These are phyloP conservation scores for Mortierella sp. DNA, from an alignment of 371 early-diverging fungal species.

Conservation along the genomic window DNA sequence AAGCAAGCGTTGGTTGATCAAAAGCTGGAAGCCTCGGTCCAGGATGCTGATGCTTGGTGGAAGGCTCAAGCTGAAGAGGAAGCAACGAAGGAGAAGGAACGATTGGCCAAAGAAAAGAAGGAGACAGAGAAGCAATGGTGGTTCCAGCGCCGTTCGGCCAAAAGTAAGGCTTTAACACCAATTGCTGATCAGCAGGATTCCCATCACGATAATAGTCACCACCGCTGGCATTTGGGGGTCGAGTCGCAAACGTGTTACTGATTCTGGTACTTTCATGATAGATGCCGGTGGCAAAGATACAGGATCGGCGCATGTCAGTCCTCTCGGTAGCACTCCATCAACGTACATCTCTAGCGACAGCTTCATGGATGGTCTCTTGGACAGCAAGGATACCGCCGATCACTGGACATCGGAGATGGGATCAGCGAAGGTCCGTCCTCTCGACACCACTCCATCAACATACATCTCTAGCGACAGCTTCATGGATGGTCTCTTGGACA, in stretches of 20 bases:
- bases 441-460: not conserved
- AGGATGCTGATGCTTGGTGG: slow-evolving; percentile 44
- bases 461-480: slow-evolving; percentile 18
- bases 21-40: slow-evolving; percentile 22
- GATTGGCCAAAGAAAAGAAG: not conserved
- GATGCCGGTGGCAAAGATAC: too few species aligned
- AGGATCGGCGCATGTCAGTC: too few species aligned
- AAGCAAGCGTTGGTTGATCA: slow-evolving; percentile 15
- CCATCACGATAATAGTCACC: slow-evolving; percentile 5
- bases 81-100: slow-evolving; percentile 7
- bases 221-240: slow-evolving; percentile 14
- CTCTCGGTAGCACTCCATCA: not conserved
- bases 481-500: slow-evolving; percentile 18
- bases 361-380: slow-evolving; percentile 18
- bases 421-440: not conserved
- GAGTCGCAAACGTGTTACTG: slow-evolving; percentile 11
- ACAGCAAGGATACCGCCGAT: slow-evolving; percentile 1
- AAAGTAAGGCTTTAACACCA: not conserved
- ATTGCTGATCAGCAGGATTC: not conserved
- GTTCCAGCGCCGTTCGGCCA: slow-evolving; percentile 11
- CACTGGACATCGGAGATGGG: not conserved
- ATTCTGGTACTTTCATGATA: too few species aligned
- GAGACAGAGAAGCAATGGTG: not conserved
- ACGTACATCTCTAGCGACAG: slow-evolving; percentile 18
- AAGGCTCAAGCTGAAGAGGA: slow-evolving; percentile 17